Base-by-base conservation (phyloP, 768 basidiomycete species). In the Inosperma sp. region DNA sequence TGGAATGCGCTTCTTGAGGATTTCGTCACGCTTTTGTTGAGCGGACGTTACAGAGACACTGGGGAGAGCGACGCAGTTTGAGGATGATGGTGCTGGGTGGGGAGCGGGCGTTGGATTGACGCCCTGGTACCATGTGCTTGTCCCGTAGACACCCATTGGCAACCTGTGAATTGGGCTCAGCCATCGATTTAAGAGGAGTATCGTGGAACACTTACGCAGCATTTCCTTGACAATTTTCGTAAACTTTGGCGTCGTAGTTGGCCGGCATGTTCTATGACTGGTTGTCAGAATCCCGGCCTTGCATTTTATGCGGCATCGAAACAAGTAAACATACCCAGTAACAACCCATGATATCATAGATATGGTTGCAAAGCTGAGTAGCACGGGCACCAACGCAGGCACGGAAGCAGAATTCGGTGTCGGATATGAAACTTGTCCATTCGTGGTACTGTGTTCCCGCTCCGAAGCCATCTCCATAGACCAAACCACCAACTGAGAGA, bases 371-470 rank as follows among this genome's bases (percentile, higher is more conserved):
- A 49, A 76, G 73, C 19, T 68, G 65, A 5, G 73, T 75, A 1
- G 82, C 76, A 47, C 81, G 78, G 10, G 78, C 65, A 14, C 82
- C 82, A 6, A 72, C 63, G 68, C 91, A 93, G 4, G 82, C 72
- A 55, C 88, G 88, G 62, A 88, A 68, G 69, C 88, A 92, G 68
- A 88, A 86, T 51, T 70, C 64, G 36, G 55, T 63, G 25, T 78
- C 78, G 17, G 87, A 88, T 58, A 91, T 82, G 71, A 91, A 92
- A 66, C 77, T 80, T 37, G 86, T 90, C 91, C 92, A 93, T 63
- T 91, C 85, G 58, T 87, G 84, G 63, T 86, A 77, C 64, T 91
- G 71, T 31, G 62, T 62, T 16, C 52, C 61, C 7, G 57, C 55
- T 16, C 80, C 76, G 61, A 83, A 86, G 7, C 69, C 71, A 58